Evolutionary conservation across 441 rosid species (phyloP), one percentile per base, ranked within the genome.

Genomic region (Isatis lusitanica): DNA sequence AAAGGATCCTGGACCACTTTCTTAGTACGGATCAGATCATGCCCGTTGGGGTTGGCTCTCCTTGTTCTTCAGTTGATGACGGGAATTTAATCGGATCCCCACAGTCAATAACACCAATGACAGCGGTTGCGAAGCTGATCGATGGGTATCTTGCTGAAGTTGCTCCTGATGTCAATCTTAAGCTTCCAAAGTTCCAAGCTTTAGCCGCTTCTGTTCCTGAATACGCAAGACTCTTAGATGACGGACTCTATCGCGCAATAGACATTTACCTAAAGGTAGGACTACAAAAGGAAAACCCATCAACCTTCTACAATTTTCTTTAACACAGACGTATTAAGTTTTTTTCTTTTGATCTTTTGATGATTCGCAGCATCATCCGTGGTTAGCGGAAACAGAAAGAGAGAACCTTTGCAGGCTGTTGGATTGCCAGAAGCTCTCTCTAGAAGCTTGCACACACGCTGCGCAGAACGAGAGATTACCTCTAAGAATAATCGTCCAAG

Each of bases 391-490:
- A 83, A 78, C 93, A 0, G 96, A 95, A 52, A 87, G 97, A 78
- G 97, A 95, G 71, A 92, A 90, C 59, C 92, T 95, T 17, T 93
- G 97, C 83, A 76, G 95, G 77, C 72, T 91, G 65, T 85, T 95
- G 84, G 99, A 93, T 79, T 93, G 99, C 76, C 98, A 95, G 82
- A 95, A 95, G 80, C 96, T 95, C 71, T 95, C 99, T 15, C 43
- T 93, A 76, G 99, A 95, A 80, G 99, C 99, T 7, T 95, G 99
- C 81, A 91, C 98, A n/a, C 99, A 95, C 28, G 99, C 99, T 0
- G 98, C 98, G 0, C 99, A 95, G 80, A 95, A 95, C 16, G 98
- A 95, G 86, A 86, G 99, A 71, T 79, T 95, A 16, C 98, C 99
- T 1, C 76, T 93, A 48, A 87, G 99, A 79, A 77, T 93, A 71